phyloP scores from a whole-genome alignment of 129 eudicot genomes.

The Ambrosia artemisiifolia region DNA sequence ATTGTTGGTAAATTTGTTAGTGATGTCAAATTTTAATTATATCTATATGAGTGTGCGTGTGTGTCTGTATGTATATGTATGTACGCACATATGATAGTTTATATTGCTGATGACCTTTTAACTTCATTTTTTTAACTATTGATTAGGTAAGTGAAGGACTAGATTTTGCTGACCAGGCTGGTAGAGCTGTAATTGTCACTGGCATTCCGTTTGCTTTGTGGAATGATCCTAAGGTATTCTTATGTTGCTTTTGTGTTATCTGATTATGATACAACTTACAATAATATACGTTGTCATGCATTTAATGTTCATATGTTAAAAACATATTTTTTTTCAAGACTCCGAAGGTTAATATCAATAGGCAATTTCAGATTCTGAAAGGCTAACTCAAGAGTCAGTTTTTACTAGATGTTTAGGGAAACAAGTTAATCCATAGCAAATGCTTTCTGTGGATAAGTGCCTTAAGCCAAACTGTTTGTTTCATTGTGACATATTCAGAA shows the following conservation, averaged over 20 bases:
- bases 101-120: neutral
- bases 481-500: neutral
- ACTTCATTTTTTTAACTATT: conserved; percentile 4
- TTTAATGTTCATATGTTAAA: neutral
- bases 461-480: neutral
- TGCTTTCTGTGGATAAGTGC: neutral
- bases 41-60: no score
- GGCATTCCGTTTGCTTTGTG: conserved; percentile 91
- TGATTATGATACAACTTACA: neutral
- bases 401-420: no score
- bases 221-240: conserved; percentile 88
- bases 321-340: no score
- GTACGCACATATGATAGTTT: neutral
- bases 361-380: no score
- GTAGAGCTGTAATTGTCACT: conserved; percentile 90
- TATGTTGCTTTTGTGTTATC: neutral
- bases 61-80: neutral
- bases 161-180: conserved; percentile 96
- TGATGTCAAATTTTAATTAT: no score
- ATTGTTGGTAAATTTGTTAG: no score
- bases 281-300: conserved; percentile 3
- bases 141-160: conserved; percentile 93
- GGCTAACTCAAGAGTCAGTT: no score
- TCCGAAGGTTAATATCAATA: no score
- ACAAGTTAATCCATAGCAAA: no score